Evolutionary conservation across 2,329 filamentous ascomycete species (phyloP), one percentile per base, ranked within the genome.

Genomic region (Aspergillus jensenii): DNA sequence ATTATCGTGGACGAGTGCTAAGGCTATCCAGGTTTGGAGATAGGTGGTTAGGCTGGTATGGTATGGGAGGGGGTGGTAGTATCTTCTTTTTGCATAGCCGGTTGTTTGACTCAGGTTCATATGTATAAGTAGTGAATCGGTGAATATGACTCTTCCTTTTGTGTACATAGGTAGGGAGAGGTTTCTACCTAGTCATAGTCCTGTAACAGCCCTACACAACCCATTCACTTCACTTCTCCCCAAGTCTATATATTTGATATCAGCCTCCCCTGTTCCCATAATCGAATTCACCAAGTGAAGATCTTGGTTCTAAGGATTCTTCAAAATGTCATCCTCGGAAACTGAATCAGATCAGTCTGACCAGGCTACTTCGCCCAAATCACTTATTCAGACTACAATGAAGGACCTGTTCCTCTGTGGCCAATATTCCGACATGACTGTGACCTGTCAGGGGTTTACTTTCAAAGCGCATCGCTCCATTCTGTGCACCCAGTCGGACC

Each of bases 11-110:
- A 33, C 33, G 21, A 33, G 9, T 43, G 49, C 49, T 52, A 25
- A 52, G 39, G 15, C 40, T 52, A 31, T 19, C 23, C 49, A 52
- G 49, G 49, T 52, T 33, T 52, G 49, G 49, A 43, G 43, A n/a
- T 52, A 44, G 21, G 17, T n/a, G n/a, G 17, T 21, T 23, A 9
- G 25, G n/a, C 15, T n/a, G n/a, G n/a, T 37, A 11, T n/a, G 9
- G n/a, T 37, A 11, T 9, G 4, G n/a, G n/a, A 11, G 3, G 27
- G 23, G 15, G n/a, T 47, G 41, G 23, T 47, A 25, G 21, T 14
- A n/a, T 11, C 14, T 35, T 1, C 21, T 17, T n/a, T 25, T 2
- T 7, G 11, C 19, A 12, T n/a, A 14, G 43, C 43, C 4, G 21
- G 27, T 31, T 31, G 8, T 37, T 37, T 14, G 35, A 37, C 14